Conservation (phyloP, 164 flowering plant genomes). For the Kingdonia uniflora region DNA sequence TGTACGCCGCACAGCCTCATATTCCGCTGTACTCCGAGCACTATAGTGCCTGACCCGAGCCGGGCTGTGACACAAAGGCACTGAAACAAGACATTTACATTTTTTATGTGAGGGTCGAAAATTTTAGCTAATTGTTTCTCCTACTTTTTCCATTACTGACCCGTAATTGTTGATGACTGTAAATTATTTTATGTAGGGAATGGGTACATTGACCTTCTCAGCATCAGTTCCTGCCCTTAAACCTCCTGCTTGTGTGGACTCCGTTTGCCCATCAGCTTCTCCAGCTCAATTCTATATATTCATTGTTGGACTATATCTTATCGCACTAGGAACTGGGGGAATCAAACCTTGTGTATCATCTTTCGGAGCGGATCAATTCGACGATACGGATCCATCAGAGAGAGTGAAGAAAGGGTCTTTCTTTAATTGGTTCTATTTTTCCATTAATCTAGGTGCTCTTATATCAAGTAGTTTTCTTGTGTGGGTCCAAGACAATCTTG, state of each 20-base stretch:
- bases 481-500: constrained; percentile 16
- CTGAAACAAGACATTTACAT: too few relatives aligned
- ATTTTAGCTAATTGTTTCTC: too few relatives aligned
- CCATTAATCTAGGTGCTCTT: constrained; percentile 15
- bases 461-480: constrained; percentile 11
- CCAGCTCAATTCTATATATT: background rate
- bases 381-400: constrained; percentile 5
- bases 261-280: background rate
- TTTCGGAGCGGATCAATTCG: constrained; percentile 19
- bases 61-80: too few relatives aligned
- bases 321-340: constrained; percentile 13
- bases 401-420: constrained; percentile 7
- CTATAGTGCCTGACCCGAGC: too few relatives aligned
- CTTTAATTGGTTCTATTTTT: constrained; percentile 16
- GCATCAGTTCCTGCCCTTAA: constrained; percentile 64
- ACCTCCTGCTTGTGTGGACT: constrained; percentile 21
- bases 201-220: constrained; percentile 70
- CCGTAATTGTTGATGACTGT: too few relatives aligned
- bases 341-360: constrained; percentile 13
- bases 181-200: constrained; percentile 37
- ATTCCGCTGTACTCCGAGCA: too few relatives aligned
- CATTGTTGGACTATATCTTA: background rate
- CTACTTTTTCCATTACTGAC: too few relatives aligned
- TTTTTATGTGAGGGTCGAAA: too few relatives aligned
- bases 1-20: too few relatives aligned